Percentiles rank a stretch among this genome's conserved stretches.
These are phyloP conservation scores for Themeda triandra DNA, from an alignment of 176 grass and related monocot genomes.

Conservation along the genomic window DNA sequence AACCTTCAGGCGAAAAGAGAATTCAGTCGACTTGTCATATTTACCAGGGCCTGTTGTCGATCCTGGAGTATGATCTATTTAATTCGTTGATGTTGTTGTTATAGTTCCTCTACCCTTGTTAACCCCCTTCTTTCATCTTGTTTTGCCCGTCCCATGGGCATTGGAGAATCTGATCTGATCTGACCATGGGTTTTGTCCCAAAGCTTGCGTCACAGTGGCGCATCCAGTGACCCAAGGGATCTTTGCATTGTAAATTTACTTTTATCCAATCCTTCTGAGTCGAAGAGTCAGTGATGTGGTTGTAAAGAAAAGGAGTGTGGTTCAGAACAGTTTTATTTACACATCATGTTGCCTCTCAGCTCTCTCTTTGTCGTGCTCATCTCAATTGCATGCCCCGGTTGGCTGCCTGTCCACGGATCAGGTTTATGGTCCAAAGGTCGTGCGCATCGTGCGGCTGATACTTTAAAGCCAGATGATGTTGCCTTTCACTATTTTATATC, in stretches of 20 bases:
- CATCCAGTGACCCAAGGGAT: background rate
- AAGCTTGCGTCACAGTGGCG: background rate
- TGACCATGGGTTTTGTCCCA: background rate
- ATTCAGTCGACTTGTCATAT: conserved; percentile 12
- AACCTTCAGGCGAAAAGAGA: background rate
- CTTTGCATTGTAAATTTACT: background rate
- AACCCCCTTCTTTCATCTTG: background rate
- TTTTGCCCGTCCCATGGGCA: background rate
- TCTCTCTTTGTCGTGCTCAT: background rate
- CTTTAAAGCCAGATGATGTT: background rate
- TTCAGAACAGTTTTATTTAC: background rate
- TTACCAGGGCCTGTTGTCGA: background rate
- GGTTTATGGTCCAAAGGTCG: too few species aligned
- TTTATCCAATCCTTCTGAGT: background rate
- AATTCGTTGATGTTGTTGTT: conserved; percentile 27
- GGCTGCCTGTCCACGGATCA: background rate
- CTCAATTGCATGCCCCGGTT: background rate
- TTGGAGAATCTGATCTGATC: conserved; percentile 11
- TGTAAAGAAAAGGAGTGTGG: conserved; percentile 19
- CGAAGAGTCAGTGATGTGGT: conserved; percentile 11
- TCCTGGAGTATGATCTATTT: conserved; percentile 19
- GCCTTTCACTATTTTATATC: background rate
- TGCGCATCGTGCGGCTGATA: too few species aligned
- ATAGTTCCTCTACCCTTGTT: background rate
- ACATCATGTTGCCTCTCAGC: background rate